A percentile compares a stretch with the other conserved stretches of the same genome.
These are phyloP conservation scores for Podospora comata DNA, from an alignment of 495 filamentous ascomycete species.

Conservation along the genomic window DNA sequence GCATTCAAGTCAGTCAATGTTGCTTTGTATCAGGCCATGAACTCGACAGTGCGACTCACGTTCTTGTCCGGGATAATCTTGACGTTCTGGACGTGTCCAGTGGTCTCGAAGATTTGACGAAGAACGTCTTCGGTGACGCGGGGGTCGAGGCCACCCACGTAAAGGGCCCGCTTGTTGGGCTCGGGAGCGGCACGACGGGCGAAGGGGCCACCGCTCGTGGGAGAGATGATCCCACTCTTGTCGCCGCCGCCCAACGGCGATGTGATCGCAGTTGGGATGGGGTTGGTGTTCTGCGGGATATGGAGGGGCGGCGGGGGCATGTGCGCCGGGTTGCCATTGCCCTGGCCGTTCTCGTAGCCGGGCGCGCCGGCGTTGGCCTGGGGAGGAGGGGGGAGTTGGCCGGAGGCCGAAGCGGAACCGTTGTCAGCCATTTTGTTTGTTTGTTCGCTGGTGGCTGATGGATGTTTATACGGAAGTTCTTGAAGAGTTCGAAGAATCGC, in stretches of 20 bases:
- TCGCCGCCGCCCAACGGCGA: conserved; percentile 71
- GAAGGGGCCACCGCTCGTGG: conserved; percentile 72
- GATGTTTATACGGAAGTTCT: no score
- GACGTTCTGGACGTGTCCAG: conserved; percentile 94
- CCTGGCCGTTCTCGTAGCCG: conserved; percentile 68
- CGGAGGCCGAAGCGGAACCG: conserved; percentile 50
- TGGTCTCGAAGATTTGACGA: conserved; percentile 98
- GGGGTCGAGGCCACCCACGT: conserved; percentile 92
- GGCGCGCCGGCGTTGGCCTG: conserved; percentile 65
- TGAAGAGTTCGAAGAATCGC: conserved; percentile 4
- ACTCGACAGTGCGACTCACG: conserved; percentile 51
- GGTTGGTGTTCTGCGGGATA: conserved; percentile 95
- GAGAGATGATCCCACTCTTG: conserved; percentile 71
- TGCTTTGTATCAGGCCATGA: neutral
- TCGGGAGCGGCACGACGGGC: conserved; percentile 92
- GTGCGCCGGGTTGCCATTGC: conserved; percentile 68
- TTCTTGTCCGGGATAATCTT: conserved; percentile 99
- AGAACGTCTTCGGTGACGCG: conserved; percentile 95
- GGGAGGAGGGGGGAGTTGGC: conserved; percentile 63
- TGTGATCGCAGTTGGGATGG: conserved; percentile 88
- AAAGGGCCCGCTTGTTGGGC: conserved; percentile 96
- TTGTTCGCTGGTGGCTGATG: conserved; percentile 6
- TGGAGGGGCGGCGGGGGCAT: conserved; percentile 93
- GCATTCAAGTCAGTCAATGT: conserved; percentile 11
- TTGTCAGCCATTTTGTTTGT: conserved; percentile 63